Evolutionary conservation across 2,329 filamentous ascomycete genomes (phyloP), one percentile per base, ranked within the genome.

Genomic region (Trichoderma sp.): DNA sequence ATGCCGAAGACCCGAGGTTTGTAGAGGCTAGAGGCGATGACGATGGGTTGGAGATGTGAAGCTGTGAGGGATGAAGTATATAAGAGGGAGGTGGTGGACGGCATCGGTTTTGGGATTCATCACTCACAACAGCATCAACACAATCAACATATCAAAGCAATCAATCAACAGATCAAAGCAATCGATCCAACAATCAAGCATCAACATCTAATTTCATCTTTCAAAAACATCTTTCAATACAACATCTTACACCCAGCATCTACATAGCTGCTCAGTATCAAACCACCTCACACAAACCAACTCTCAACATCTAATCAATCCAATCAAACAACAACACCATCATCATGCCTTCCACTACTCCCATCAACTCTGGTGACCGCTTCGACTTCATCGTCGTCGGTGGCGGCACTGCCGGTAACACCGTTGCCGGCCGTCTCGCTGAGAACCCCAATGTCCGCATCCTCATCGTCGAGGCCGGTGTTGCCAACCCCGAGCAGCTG

Each of bases 401-500:
- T 24, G 82, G 83, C n/a, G 83, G 83, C 8, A 83, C 83, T 2
- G 82, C 82, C 4, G 83, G 83, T 33, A 82, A 83, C 56, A 80
- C 82, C n/a, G 80, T 85, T 12, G 83, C 83, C 1, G 81, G 81
- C 7, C 82, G 83, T 11, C 81, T 85, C 1, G 83, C 82, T 14
- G 83, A 85, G 71, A 81, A 83, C 75, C 79, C 80, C 24, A 77
- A 81, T 12, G 86, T 88, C 38, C 82, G 80, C 16, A 78, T 89
- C 45, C 83, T 89, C 5, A 79, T 89, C 27, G 80, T 89, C 71
- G 87, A 89, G 78, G 87, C 87, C 6, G 87, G 87, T 12, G 82
- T 84, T 27, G 83, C 84, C 75, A 88, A 89, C 78, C 85, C 89
- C 0, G 81, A 85, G 6, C 83, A 88, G 6, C 82, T 89, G 60